Base-by-base conservation (phyloP, 305 asterid genomes). In the Ajuga reptans region DNA sequence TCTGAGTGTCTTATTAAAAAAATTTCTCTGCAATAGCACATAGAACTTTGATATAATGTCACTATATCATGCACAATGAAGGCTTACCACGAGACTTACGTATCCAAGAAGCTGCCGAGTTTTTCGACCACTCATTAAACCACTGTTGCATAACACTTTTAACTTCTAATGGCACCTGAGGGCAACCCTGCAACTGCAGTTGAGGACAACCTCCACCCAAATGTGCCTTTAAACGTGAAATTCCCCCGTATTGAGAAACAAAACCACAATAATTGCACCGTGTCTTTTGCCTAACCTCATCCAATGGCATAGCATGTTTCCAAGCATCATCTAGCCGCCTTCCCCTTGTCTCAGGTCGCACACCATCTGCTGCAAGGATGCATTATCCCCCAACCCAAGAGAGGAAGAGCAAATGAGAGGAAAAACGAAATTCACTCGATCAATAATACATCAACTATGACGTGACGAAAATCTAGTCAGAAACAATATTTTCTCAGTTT, bases 211-310 rank as follows among this genome's bases (percentile, higher is more conserved):
- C 89, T 42, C 89, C 89, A 16, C 82, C 85, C 64, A 84, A 79
- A 78, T 84, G 86, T 9, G 86, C 81, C 83, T 81, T 84, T 34
- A 84, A 67, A 61, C 85, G 88, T 1, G 86, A 80, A 62, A 84
- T 84, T 41, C 88, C 88, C 34, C 86, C 86, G 39, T 77, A 80
- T 12, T 41, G 27, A 43, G 89, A 81, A 50, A 82, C 55, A 62
- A 75, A 80, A 56, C 84, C 83, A 46, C 85, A 82, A 67, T 79
- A 69, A 29, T 72, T 81, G 78, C 88, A 84, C 49, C 60, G 75
- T 9, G 86, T 76, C 63, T 79, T 79, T 71, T 84, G 88, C 69
- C 86, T 77, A 59, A 79, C 78, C 18, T 72, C 81, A 79, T 84
- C 88, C 64, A 84, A 69, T 21, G 86, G 66, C 56, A 62, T 70